These are phyloP conservation scores for Lecanicillium sp. DNA, from an alignment of 2,329 filamentous ascomycete genomes.

Conservation along the genomic window DNA sequence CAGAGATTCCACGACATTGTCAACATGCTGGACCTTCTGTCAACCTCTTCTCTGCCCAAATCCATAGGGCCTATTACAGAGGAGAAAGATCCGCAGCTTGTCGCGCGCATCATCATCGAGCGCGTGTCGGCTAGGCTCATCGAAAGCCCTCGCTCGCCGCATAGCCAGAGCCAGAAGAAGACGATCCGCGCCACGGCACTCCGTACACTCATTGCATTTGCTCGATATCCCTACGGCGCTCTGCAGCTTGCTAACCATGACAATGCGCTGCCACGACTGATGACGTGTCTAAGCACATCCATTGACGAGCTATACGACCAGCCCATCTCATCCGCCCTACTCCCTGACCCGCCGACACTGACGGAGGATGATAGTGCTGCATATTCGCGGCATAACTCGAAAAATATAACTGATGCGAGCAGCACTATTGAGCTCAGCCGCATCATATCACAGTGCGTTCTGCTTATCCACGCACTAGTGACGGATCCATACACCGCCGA, in stretches of 20 bases:
- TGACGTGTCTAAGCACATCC: slow-evolving; percentile 57
- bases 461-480: slow-evolving; percentile 47
- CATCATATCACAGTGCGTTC: slow-evolving; percentile 43
- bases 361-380: slow-evolving; percentile 2
- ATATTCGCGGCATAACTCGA: slow-evolving; percentile 11
- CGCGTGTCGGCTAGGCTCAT: slow-evolving; percentile 57
- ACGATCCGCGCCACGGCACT: slow-evolving; percentile 42
- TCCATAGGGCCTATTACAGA: slow-evolving; percentile 61
- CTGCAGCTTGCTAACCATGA: slow-evolving; percentile 62
- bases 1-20: slow-evolving; percentile 59
- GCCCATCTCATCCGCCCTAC: slow-evolving; percentile 25
- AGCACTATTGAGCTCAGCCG: slow-evolving; percentile 29
- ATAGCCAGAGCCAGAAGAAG: slow-evolving; percentile 34
- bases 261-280: slow-evolving; percentile 65
- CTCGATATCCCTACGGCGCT: slow-evolving; percentile 55
- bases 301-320: slow-evolving; percentile 69
- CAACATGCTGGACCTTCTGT: slow-evolving; percentile 58
- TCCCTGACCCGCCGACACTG: not conserved
- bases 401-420: not conserved
- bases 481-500: slow-evolving; percentile 41
- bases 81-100: slow-evolving; percentile 35
- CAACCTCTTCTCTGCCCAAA: slow-evolving; percentile 56
- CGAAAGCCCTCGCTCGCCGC: slow-evolving; percentile 42
- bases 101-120: slow-evolving; percentile 49
- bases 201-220: slow-evolving; percentile 54